Evolutionary conservation across 176 grass and related monocot genomes (phyloP), one percentile per base, ranked within the genome.

Genomic region (Pontederia crassipes): DNA sequence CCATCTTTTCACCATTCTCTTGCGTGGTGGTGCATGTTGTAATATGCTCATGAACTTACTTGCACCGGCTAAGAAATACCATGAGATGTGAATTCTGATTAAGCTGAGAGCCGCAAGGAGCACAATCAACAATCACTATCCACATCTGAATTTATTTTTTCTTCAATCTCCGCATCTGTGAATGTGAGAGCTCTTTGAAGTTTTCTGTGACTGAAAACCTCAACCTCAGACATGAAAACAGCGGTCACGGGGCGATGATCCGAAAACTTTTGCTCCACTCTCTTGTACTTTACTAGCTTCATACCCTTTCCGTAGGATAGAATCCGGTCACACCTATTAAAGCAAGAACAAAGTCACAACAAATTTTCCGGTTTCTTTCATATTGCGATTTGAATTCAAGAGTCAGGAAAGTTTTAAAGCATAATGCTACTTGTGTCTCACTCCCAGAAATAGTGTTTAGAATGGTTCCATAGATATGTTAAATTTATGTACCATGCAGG

Each of bases 151-250:
- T 66, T 65, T 28, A 96, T 61, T n/a, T 87, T 75, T 24, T 88
- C 84, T 73, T 88, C 87, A 8, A 80, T 70, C 74, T 98, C 87
- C 18, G 87, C 84, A 55, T 98, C 87, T 0, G 93, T 98, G 72
- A 98, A 98, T 20, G 87, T 92, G n/a, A 98, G 87, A 65, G 93
- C 93, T 61, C 93, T 76, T 62, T 89, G 93, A 68, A 98, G 62
- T 71, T 92, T 92, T 60, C 86, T 88, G 16, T 78, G 82, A 48
- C 74, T 76, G 64, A 98, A 98, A 69, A 98, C 84, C 64, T 98
- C 93, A 45, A 81, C 79, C 65, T 92, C 87, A 9, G 69, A 68
- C 55, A 71, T 79, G 76, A 80, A 92, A 13, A 88, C 79, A 29
- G 87, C 87, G 59, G 67, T 88, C 48, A 98, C 93, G 17, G 87